Base-by-base conservation (phyloP, 169 alveolate species). In the Eimeria zaria region DNA sequence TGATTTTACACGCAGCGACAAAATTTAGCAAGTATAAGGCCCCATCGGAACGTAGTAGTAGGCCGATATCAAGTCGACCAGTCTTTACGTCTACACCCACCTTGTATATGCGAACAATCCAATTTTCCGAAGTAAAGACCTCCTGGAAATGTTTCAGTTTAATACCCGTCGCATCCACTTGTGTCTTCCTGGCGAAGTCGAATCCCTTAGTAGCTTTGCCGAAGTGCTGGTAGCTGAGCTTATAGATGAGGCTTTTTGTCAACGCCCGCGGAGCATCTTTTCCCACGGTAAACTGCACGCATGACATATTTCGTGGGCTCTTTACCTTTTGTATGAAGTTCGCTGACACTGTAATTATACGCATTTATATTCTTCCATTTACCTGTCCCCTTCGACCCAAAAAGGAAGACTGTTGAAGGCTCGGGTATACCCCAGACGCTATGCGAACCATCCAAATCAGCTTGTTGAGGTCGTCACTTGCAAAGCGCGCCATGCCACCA, bases 401-500 rank as follows among this genome's bases (percentile, higher is more conserved):
- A 95, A 95, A 98, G 33, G 98, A 97, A 67, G 96, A 95, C 85
- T 95, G 98, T 85, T 96, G 97, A 22, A 95, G 41, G n/a, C 46
- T 97, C 0, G 99, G 99, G 98, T 97, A 99, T 33, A 98, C 99
- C 36, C 99, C 99, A 24, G 99, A 69, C 4, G 99, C 99, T 69
- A 99, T 99, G 95, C 99, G 98, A 55, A 99, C 98, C 99, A 99
- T 99, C 99, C 99, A 99, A 39, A 99, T 96, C 98, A 99, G 99
- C 97, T 99, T 99, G 96, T 99, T 99, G 39, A 99, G 97, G 97
- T 99, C 99, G 97, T 99, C 99, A 85, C 99, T 99, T 36, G 99
- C 97, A 97, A 99, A 99, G 58, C 99, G 98, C 55, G 99, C 98
- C 95, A 98, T 97, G 30, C 99, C 99, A 44, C 99, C 99, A 95